Evolutionary conservation across 495 filamentous ascomycete species (phyloP).

Genomic region (Hypoxylon lienhwacheense): DNA sequence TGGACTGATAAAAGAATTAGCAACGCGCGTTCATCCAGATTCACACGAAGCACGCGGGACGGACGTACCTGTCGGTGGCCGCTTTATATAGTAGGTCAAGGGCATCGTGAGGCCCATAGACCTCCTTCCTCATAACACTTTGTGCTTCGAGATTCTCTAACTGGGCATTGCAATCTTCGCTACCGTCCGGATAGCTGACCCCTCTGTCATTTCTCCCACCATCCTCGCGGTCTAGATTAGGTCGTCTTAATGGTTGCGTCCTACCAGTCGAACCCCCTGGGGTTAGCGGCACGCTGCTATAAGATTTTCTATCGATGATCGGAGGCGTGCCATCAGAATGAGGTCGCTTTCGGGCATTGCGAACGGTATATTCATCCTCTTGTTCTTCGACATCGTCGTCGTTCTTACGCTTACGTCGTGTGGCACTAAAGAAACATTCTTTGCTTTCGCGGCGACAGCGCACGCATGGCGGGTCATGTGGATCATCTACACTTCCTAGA

Average conservation of each 20-base stretch:
- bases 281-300: constrained; percentile 58
- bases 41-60: constrained; percentile 17
- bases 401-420: constrained; percentile 83
- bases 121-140: constrained; percentile 62
- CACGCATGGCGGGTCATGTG: constrained; percentile 90
- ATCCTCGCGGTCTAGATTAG: constrained; percentile 36
- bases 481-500: constrained; percentile 90
- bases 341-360: constrained; percentile 57
- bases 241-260: constrained; percentile 59
- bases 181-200: constrained; percentile 33
- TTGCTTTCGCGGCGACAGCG: constrained; percentile 91
- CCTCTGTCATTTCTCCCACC: constrained; percentile 14
- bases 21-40: constrained; percentile 7
- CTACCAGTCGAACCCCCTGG: constrained; percentile 64
- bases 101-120: constrained; percentile 71
- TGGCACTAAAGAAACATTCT: constrained; percentile 96
- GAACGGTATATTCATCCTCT: constrained; percentile 57
- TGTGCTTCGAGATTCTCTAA: constrained; percentile 63
- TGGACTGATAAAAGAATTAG: constrained; percentile 36
- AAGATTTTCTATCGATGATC: constrained; percentile 46
- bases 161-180: constrained; percentile 48
- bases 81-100: constrained; percentile 71
- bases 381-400: constrained; percentile 60
- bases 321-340: constrained; percentile 46
- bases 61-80: constrained; percentile 59